Evolutionary conservation across 2,329 filamentous ascomycete species (phyloP), one percentile per base, ranked within the genome.

Genomic region (Chrysoporthe deuterocubensis): DNA sequence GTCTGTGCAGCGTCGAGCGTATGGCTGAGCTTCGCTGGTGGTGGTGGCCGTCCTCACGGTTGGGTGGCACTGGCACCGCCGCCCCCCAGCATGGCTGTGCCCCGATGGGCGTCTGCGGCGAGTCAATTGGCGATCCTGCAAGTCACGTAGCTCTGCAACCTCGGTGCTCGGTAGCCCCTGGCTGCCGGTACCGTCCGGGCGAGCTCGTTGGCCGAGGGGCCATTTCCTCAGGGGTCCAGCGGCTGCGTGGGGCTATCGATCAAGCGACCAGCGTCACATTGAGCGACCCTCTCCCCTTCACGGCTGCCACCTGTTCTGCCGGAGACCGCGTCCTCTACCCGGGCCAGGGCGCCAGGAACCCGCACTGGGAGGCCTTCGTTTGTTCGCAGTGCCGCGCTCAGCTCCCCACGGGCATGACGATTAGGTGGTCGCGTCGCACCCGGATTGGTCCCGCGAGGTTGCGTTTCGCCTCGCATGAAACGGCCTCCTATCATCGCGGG

Each of bases 401-500:
- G 34, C 54, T n/a, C 52, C n/a, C 18, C 3, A n/a, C 6, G 14
- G 32, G 54, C 32, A 57, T 57, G 34, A 57, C 54, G 54, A 40
- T 57, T 18, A 57, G 16, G 14, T 40, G 34, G 54, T 21, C 18
- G 34, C 34, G 59, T 62, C 16, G 26, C 59, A 62, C 26, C 59
- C 48, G 43, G 59, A 40, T 50, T 62, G 59, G 59, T 62, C 59
- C 59, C 59, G 43, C 59, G 43, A n/a, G 26, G 42, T 62, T 34
- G 43, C 37, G 37, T 43, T 43, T 26, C 58, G 58, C 26, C 37
- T 43, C 58, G 58, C 42, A 46, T 60, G 58, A 60, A 60, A 60
- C 58, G 26, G 58, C 26, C 42, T 44, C 42, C 42, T 21, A 43
- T 43, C 58, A 26, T 58, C 16, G 56, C 32, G 40, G 13, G n/a